Conservation (phyloP, 768 basidiomycete species). For the Candolleomyces aberdarensis region DNA sequence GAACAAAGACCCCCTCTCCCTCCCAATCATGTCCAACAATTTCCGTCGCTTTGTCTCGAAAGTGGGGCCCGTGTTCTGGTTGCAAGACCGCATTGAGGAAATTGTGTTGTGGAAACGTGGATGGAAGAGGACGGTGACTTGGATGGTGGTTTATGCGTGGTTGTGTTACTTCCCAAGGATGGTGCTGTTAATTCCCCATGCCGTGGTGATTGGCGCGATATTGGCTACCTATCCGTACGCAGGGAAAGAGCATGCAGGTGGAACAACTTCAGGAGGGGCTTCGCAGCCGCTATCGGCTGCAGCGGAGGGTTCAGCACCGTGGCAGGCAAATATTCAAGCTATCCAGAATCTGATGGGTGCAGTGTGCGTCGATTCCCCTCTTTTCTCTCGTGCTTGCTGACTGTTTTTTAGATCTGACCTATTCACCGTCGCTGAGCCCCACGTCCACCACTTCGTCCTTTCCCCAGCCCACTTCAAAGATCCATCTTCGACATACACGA, state of each 20-base stretch:
- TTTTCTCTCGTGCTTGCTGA: neutral
- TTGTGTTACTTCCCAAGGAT: conserved; percentile 79
- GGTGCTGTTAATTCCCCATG: conserved; percentile 66
- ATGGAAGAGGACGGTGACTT: conserved; percentile 66
- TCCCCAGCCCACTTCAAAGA: conserved; percentile 36
- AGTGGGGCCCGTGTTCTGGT: conserved; percentile 81
- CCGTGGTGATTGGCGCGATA: conserved; percentile 58
- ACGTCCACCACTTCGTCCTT: conserved; percentile 49
- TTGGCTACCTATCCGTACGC: conserved; percentile 60
- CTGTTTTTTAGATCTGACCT: conserved; percentile 51
- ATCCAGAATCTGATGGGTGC: conserved; percentile 91
- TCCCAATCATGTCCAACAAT: conserved; percentile 75
- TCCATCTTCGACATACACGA: conserved; percentile 15
- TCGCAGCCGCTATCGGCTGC: conserved; percentile 24
- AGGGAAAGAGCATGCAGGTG: conserved; percentile 10
- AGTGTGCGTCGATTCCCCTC: conserved; percentile 46
- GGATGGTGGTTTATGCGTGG: conserved; percentile 77
- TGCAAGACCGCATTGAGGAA: conserved; percentile 87
- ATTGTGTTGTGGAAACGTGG: conserved; percentile 78
- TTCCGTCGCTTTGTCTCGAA: conserved; percentile 78
- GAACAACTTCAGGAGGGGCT: conserved; percentile 23
- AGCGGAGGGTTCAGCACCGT: conserved; percentile 68
- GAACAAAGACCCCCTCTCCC: conserved; percentile 65
- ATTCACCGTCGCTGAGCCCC: conserved; percentile 51
- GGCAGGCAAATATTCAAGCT: conserved; percentile 84